phyloP scores from a whole-genome alignment of 352 stramenopile genomes.

The Elongisporangium anandrum region DNA sequence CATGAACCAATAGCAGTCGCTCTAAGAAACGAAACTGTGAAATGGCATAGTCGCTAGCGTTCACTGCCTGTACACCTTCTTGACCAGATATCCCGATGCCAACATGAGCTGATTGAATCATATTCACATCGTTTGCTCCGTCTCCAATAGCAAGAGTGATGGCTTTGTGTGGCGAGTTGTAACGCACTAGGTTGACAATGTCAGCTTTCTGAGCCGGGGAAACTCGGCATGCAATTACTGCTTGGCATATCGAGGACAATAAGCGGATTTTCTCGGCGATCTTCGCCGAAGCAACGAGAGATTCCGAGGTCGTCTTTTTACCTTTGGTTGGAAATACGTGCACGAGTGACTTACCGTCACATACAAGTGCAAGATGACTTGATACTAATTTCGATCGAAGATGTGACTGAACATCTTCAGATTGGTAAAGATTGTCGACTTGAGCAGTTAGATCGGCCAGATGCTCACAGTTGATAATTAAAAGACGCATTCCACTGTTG shows the following conservation, averaged over 20 bases:
- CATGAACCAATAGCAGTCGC: constrained; percentile 94
- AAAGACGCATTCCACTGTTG: constrained; percentile 51
- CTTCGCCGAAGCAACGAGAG: constrained; percentile 33
- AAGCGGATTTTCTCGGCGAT: constrained; percentile 48
- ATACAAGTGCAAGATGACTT: constrained; percentile 50
- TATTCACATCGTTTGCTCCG: constrained; percentile 94
- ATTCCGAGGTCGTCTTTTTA: constrained; percentile 19
- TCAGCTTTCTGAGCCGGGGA: constrained; percentile 80
- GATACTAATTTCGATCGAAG: constrained; percentile 38
- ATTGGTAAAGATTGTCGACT: constrained; percentile 42
- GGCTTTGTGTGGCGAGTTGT: constrained; percentile 35
- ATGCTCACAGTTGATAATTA: constrained; percentile 52
- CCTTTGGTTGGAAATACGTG: constrained; percentile 58
- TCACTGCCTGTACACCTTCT: constrained; percentile 90
- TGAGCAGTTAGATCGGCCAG: constrained; percentile 37
- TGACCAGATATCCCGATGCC: constrained; percentile 92
- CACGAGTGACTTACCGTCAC: constrained; percentile 68
- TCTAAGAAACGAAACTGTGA: constrained; percentile 93
- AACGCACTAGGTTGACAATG: constrained; percentile 71
- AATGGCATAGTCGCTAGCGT: constrained; percentile 91
- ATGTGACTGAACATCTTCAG: constrained; percentile 41
- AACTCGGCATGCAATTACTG: constrained; percentile 79
- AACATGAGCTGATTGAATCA: constrained; percentile 93
- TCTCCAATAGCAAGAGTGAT: constrained; percentile 93
- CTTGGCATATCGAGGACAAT: constrained; percentile 57